Percentiles rank a stretch among this genome's conserved stretches.
These are phyloP conservation scores for Trichoderma guizhouense DNA, from an alignment of 2,329 filamentous ascomycete genomes.

Conservation along the genomic window DNA sequence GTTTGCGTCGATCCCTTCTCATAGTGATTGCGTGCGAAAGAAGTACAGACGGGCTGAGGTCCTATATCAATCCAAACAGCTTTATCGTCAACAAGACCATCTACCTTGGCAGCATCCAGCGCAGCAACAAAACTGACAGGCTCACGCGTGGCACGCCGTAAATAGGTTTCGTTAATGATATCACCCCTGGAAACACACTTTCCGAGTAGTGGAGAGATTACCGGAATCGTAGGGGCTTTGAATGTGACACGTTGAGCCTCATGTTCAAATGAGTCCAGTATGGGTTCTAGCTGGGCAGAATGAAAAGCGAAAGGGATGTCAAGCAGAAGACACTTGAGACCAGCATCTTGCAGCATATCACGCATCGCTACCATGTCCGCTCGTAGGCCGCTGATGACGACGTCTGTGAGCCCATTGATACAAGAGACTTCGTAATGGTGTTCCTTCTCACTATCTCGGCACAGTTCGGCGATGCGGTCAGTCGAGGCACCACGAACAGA, in stretches of 20 bases:
- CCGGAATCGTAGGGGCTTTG: constrained; percentile 44
- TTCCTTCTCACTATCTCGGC: constrained; percentile 54
- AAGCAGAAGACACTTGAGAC: constrained; percentile 34
- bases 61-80: constrained; percentile 65
- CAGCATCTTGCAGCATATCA: neutral
- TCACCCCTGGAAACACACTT: neutral
- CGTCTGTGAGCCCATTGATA: constrained; percentile 46
- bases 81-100: constrained; percentile 34
- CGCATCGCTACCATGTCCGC: neutral
- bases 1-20: constrained; percentile 29
- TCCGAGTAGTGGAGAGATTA: constrained; percentile 64
- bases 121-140: neutral
- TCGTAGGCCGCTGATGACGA: constrained; percentile 31
- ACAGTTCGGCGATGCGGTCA: constrained; percentile 52
- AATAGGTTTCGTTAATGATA: neutral
- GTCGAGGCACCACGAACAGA: constrained; percentile 38
- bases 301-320: constrained; percentile 55
- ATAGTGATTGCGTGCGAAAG: constrained; percentile 39
- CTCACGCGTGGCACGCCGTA: neutral
- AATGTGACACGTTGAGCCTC: constrained; percentile 40
- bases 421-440: constrained; percentile 59
- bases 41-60: constrained; percentile 59
- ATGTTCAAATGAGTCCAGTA: constrained; percentile 55
- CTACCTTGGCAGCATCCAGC: neutral
- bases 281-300: constrained; percentile 51